A percentile compares a stretch with the other conserved stretches of the same genome.
phyloP scores from a whole-genome alignment of 371 early-diverging fungal species.

The Lichtheimia hyalospora region DNA sequence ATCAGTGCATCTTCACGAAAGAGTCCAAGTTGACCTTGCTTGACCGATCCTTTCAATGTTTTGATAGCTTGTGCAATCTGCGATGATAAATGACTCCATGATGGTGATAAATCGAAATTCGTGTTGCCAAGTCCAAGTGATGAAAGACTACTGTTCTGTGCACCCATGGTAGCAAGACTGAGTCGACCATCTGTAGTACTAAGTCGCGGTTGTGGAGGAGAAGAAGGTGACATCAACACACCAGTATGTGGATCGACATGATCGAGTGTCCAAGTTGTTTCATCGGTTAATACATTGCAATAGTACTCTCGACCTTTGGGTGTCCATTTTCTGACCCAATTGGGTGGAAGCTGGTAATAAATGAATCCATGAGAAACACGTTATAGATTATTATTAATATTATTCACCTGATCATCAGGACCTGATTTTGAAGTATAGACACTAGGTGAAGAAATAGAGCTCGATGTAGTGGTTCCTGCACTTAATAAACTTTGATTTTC shows the following conservation, averaged over 20 bases:
- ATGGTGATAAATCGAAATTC: slow-evolving; percentile 11
- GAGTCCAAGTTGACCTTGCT: slow-evolving; percentile 34
- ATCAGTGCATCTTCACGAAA: slow-evolving; percentile 27
- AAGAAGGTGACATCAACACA: neutral
- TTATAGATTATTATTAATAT: too few species aligned
- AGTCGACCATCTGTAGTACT: slow-evolving; percentile 2
- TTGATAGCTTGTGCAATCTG: slow-evolving; percentile 66
- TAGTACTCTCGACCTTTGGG: slow-evolving; percentile 73
- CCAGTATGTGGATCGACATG: slow-evolving; percentile 49
- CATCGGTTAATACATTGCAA: slow-evolving; percentile 76
- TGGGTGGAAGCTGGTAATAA: slow-evolving; percentile 45
- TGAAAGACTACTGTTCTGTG: neutral
- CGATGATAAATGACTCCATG: slow-evolving; percentile 66
- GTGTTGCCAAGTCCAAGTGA: neutral
- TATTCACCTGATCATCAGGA: slow-evolving; percentile 20
- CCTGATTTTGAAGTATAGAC: slow-evolving; percentile 12
- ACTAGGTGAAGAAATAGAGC: slow-evolving; percentile 18
- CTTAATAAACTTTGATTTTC: slow-evolving; percentile 18
- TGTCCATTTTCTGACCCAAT: slow-evolving; percentile 62
- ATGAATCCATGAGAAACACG: neutral
- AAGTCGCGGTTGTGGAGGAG: neutral
- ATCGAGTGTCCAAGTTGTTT: slow-evolving; percentile 70
- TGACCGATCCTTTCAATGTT: slow-evolving; percentile 65
- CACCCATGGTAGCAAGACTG: slow-evolving; percentile 15
- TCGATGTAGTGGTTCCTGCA: slow-evolving; percentile 12